Evolutionary conservation across 257 asterid species (phyloP), one percentile per base, ranked within the genome.

Genomic region (Petrea volubilis): DNA sequence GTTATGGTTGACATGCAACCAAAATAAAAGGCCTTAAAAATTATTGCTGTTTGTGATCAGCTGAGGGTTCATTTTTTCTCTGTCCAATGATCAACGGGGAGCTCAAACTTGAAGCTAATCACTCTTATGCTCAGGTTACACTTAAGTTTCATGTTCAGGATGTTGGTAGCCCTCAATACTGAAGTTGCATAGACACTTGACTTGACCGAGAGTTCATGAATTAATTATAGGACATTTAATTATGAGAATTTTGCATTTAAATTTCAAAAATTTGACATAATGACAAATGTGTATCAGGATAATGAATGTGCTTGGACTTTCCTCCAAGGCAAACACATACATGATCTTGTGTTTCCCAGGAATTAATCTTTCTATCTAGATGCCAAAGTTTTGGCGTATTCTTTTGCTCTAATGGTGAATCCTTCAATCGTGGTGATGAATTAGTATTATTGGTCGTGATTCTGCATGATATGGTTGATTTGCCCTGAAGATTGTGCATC

Each of bases 71-170:
- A 20, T 50, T 33, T 49, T 17, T 43, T 12, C 2, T 36, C 43
- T 34, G 53, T 11, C 40, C 44, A 60, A 47, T 50, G 58, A 15
- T 23, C 24, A 24, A 71, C 50, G 7, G 33, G 25, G 21, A 28
- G 18, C 67, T 64, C 66, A n/a, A 49, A 34, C 20, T 70, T 67
- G 55, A 71, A 33, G 69, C 64, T n/a, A 27, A 6, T 69, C 28
- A 64, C 28, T 29, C 36, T 43, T 11, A 18, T 28, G 7, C 6
- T 47, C 47, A 24, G 58, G 46, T 44, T 49, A 47, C 69, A 49
- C 9, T 44, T 65, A 34, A 56, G 40, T 57, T 55, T 18, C 46
- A 13, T 17, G 49, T 29, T 60, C 6, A 6, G 28, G 58, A 51
- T 18, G 55, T 12, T 4, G 17, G 31, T 11, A 14, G 5, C 49